Base-by-base conservation (phyloP, 169 alveolate genomes). In the Cryptosporidium sp. region DNA sequence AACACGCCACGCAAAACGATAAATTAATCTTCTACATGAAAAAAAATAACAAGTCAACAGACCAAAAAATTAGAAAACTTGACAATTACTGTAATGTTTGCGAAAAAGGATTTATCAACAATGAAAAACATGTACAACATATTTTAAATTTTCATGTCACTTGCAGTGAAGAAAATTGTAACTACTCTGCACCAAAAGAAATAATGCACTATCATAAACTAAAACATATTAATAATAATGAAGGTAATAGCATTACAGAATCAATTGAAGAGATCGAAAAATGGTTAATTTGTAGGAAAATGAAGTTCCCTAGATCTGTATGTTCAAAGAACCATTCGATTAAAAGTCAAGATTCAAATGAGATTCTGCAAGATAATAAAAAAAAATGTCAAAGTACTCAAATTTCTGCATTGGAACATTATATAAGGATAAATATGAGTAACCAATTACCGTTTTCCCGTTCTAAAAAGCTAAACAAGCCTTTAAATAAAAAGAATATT, bases 101-200 rank as follows among this genome's bases (percentile, higher is more conserved):
- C 23, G 84, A 16, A 21, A 69, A 69, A 21, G 84, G 84, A 39
- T 69, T 69, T 23, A 44, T 69, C 5, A 69, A 45, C 23, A 18
- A 42, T 16, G 84, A 69, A 4, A 69, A 69, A 26, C 45, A 69
- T 29, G n/a, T 12, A 9, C 45, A 16, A 31, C 84, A 69, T 21
- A 37, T 69, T 29, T 37, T 21, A 26, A 12, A 35, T 37, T 16
- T 14, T 39, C 84, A 69, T 44, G 42, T 69, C 7, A 44, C 61
- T 9, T 69, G 84, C 37, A 9, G 45, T 39, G 84, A 39, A 35
- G 61, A 69, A 26, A 44, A 44, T 31, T 69, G 84, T 10, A 39
- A 69, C 31, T 69, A 69, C 37, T 69, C 84, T 6, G 84, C 84
- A 29, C 84, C 84, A 45, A 37, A 42, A 14, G 84, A 69, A 69